These are phyloP conservation scores for Capsella rubella DNA, from an alignment of 441 rosid species.

Conservation along the genomic window DNA sequence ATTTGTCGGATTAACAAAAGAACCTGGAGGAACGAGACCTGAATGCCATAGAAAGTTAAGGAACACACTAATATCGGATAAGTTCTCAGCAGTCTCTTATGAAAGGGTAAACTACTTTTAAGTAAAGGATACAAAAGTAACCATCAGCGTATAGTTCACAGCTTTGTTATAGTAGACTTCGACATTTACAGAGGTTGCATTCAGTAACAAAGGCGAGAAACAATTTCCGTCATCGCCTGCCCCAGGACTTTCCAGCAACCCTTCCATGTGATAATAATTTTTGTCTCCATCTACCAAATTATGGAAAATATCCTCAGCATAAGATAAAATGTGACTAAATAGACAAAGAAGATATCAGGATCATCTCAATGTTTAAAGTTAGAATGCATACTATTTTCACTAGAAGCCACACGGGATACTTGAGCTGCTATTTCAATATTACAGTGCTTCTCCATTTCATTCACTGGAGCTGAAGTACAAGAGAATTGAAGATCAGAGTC, in stretches of 20 bases:
- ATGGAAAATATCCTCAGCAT: background rate
- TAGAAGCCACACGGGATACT: constrained; percentile 62
- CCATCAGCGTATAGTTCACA: constrained; percentile 98
- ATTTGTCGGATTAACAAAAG: constrained; percentile 92
- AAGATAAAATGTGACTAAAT: constrained; percentile 4
- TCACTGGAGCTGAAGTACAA: constrained; percentile 70
- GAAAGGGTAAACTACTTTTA: background rate
- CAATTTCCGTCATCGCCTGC: constrained; percentile 93
- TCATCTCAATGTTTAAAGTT: constrained; percentile 5
- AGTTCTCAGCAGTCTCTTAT: constrained; percentile 11
- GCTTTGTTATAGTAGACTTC: constrained; percentile 98
- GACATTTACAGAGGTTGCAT: constrained; percentile 89
- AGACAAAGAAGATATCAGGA: constrained; percentile 18
- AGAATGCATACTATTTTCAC: constrained; percentile 57
- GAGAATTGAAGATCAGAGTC: constrained; percentile 26
- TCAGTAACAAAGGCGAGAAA: constrained; percentile 79
- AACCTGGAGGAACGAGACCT: constrained; percentile 97
- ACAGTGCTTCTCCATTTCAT: constrained; percentile 94
- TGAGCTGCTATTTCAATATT: constrained; percentile 94
- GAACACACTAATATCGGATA: constrained; percentile 49
- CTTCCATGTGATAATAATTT: constrained; percentile 84
- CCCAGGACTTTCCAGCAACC: constrained; percentile 91
- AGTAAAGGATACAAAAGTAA: constrained; percentile 95
- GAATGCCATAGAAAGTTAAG: constrained; percentile 56
- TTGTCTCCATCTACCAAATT: constrained; percentile 75